phyloP scores from a whole-genome alignment of 768 basidiomycete species.

The Boletus rubescentipes region DNA sequence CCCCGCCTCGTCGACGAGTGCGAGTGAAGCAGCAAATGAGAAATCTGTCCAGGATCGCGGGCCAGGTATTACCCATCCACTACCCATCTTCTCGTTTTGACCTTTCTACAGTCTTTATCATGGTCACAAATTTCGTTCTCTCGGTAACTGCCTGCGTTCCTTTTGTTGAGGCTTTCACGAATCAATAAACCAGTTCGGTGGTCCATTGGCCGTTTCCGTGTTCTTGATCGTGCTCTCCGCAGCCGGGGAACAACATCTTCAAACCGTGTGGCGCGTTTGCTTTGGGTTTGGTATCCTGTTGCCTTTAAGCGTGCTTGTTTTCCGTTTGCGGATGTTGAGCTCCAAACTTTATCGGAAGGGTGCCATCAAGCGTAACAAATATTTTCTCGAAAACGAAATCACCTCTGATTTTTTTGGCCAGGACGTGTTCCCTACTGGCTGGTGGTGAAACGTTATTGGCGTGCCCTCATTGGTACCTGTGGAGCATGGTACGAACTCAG shows the following conservation, averaged over 20 bases:
- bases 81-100: background rate
- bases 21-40: slow-evolving; percentile 74
- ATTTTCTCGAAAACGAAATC: background rate
- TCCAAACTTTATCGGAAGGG: slow-evolving; percentile 60
- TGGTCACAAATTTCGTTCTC: slow-evolving; percentile 74
- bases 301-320: slow-evolving; percentile 67
- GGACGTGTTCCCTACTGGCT: slow-evolving; percentile 60
- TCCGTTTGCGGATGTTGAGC: slow-evolving; percentile 72
- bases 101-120: slow-evolving; percentile 54
- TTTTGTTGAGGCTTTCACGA: background rate
- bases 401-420: slow-evolving; percentile 24
- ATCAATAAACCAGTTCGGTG: slow-evolving; percentile 48
- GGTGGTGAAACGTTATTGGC: slow-evolving; percentile 65
- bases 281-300: slow-evolving; percentile 63
- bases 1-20: slow-evolving; percentile 67
- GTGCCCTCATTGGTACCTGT: slow-evolving; percentile 63
- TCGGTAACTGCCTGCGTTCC: slow-evolving; percentile 39
- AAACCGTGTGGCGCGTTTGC: slow-evolving; percentile 67
- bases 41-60: slow-evolving; percentile 59
- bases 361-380: slow-evolving; percentile 57
- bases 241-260: slow-evolving; percentile 58
- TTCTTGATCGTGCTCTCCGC: slow-evolving; percentile 70
- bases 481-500: slow-evolving; percentile 56
- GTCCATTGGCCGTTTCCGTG: slow-evolving; percentile 62
- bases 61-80: slow-evolving; percentile 40